A percentile compares a stretch with the other conserved stretches of the same genome.
phyloP scores from a whole-genome alignment of 495 filamentous ascomycete species.

The Evernia prunastri region DNA sequence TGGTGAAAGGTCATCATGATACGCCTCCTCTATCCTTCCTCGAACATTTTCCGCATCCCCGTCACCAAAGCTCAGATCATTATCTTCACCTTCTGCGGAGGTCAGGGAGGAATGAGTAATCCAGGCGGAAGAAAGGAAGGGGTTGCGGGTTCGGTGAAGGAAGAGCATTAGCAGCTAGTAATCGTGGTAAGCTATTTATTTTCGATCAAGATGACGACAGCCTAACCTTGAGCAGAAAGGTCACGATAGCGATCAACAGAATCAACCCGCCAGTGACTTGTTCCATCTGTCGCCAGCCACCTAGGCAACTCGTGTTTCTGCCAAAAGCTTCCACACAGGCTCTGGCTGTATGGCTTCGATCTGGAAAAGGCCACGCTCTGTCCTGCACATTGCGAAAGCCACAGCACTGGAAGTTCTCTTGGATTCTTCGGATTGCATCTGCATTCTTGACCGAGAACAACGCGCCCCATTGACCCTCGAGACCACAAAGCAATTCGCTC shows the following conservation, averaged over 20 bases:
- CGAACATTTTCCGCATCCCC: constrained; percentile 21
- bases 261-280: constrained; percentile 30
- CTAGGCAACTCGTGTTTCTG: constrained; percentile 27
- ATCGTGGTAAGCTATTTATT: neutral
- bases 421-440: constrained; percentile 23
- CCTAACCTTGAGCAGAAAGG: constrained; percentile 31
- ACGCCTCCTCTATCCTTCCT: constrained; percentile 24
- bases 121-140: constrained; percentile 17
- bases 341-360: neutral
- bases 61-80: constrained; percentile 18
- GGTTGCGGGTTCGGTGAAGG: constrained; percentile 20
- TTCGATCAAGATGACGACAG: neutral
- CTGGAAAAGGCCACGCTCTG: constrained; percentile 26
- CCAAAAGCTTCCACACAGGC: constrained; percentile 24
- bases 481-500: constrained; percentile 16
- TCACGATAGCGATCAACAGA: constrained; percentile 27
- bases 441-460: constrained; percentile 22
- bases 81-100: constrained; percentile 7
- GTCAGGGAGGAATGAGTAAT: constrained; percentile 7
- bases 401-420: constrained; percentile 27
- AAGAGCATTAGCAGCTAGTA: constrained; percentile 15
- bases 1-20: constrained; percentile 25
- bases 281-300: constrained; percentile 27
- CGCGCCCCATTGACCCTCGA: constrained; percentile 17
- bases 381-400: constrained; percentile 20